These are phyloP conservation scores for Boletus speciosus DNA, from an alignment of 768 basidiomycete genomes.

Conservation along the genomic window DNA sequence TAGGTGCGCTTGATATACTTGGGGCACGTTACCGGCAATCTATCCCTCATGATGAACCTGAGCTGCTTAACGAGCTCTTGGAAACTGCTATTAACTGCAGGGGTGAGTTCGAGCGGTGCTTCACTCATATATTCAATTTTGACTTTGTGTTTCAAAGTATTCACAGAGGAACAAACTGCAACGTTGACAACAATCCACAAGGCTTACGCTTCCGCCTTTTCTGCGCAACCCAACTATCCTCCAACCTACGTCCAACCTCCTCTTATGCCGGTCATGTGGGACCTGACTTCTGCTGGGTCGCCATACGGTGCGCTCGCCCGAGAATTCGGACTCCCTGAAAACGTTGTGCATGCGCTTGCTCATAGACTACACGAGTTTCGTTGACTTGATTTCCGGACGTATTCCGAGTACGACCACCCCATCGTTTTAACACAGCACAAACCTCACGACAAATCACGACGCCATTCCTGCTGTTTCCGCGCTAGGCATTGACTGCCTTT, in stretches of 20 bases:
- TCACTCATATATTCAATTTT: not conserved
- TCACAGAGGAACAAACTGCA: conserved; percentile 57
- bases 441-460: conserved; percentile 21
- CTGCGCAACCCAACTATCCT: conserved; percentile 7
- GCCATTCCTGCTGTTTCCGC: not conserved
- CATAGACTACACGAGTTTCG: conserved; percentile 44
- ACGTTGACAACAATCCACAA: conserved; percentile 46
- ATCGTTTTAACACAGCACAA: conserved; percentile 5
- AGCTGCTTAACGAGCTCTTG: conserved; percentile 45
- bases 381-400: conserved; percentile 8
- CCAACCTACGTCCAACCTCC: conserved; percentile 8
- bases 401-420: not conserved
- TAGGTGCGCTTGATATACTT: conserved; percentile 58
- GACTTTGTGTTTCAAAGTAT: conserved; percentile 39
- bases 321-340: conserved; percentile 72
- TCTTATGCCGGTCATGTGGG: conserved; percentile 22
- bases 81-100: conserved; percentile 51
- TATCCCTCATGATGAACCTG: conserved; percentile 31
- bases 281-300: conserved; percentile 8
- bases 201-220: conserved; percentile 22
- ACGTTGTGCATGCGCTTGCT: conserved; percentile 63
- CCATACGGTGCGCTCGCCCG: conserved; percentile 56
- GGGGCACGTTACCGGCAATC: conserved; percentile 43
- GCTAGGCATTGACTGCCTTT: conserved; percentile 29
- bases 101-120: conserved; percentile 50